Base-by-base conservation (phyloP, 768 basidiomycete genomes). In the Psilocybe cubensis region DNA sequence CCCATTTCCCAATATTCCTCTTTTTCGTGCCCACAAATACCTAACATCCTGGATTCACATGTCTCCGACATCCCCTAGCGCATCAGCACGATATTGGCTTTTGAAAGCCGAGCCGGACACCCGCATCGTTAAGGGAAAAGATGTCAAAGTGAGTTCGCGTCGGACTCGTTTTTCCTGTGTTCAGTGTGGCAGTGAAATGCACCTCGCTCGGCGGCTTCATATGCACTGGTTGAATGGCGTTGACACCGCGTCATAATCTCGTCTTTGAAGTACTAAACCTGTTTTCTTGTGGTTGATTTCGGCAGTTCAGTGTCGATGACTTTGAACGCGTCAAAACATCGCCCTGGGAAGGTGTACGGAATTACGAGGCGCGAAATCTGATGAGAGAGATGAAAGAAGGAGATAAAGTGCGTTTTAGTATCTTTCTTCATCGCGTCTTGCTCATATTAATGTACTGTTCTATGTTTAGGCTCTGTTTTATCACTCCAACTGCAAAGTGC, bases 101-200 rank as follows among this genome's bases (percentile, higher is more conserved):
- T 82, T 92, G 72, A 94, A 94, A 71, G 92, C 92, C 3, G 92
- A 94, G 69, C 92, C 92, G 8, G 88, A 94, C 58, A 84, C 91
- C 14, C 87, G 92, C 53, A 66, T 93, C 44, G 89, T 91, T 41
- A 94, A 92, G 70, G 92, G 92, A 42, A 91, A 88, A 63, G 92
- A 95, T 60, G 91, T 95, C 62, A 93, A 91, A 80, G 92, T 79
- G 62, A 44, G 72, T 49, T 41, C 3, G 41, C 29, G 6, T 33
- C 8, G 29, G 10, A 17, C 20, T 18, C 14, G 21, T 14, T 23
- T 50, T 20, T 35, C 20, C 18, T 31, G 12, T 46, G 18, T 46
- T 46, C 44, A 20, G 12, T 46, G 18, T 46, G 4, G n/a, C n/a
- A n/a, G n/a, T n/a, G n/a, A n/a, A n/a, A n/a, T n/a, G n/a, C n/a